These are phyloP conservation scores for Pseudocercospora crystallina DNA, from an alignment of 2,329 filamentous ascomycete species.

Conservation along the genomic window DNA sequence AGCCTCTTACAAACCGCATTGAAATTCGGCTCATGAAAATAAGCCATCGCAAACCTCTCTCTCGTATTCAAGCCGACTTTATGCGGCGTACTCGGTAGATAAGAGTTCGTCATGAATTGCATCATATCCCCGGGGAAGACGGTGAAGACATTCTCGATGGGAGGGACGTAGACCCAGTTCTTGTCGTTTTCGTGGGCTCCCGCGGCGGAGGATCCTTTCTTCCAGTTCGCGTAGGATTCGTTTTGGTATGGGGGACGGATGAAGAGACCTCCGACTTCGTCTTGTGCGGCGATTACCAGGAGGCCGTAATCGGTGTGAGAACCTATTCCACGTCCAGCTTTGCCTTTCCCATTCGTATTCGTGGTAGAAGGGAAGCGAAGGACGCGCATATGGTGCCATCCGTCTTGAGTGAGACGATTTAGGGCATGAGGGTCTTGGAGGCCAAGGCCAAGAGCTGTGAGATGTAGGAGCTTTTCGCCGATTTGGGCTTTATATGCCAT, in stretches of 20 bases:
- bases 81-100: conserved; percentile 13
- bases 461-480: conserved; percentile 11
- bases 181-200: conserved; percentile 9
- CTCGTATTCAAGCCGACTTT: conserved; percentile 14
- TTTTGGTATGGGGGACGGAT: conserved; percentile 8
- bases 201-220: conserved; percentile 8
- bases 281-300: conserved; percentile 14
- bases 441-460: conserved; percentile 13
- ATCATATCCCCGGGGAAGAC: conserved; percentile 15
- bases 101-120: conserved; percentile 16
- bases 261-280: conserved; percentile 16
- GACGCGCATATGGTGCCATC: conserved; percentile 17
- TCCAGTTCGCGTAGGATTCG: conserved; percentile 14
- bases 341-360: conserved; percentile 12
- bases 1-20: conserved; percentile 12
- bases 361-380: conserved; percentile 8
- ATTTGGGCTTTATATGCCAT: conserved; percentile 12
- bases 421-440: conserved; percentile 5
- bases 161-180: conserved; percentile 10
- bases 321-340: conserved; percentile 14
- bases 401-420: conserved; percentile 7
- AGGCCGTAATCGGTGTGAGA: conserved; percentile 17
- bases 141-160: conserved; percentile 12
- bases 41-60: conserved; percentile 10
- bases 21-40: conserved; percentile 16